These are phyloP conservation scores for Yamadazyma paraphyllophila DNA, from an alignment of 805 yeast species.

Conservation along the genomic window DNA sequence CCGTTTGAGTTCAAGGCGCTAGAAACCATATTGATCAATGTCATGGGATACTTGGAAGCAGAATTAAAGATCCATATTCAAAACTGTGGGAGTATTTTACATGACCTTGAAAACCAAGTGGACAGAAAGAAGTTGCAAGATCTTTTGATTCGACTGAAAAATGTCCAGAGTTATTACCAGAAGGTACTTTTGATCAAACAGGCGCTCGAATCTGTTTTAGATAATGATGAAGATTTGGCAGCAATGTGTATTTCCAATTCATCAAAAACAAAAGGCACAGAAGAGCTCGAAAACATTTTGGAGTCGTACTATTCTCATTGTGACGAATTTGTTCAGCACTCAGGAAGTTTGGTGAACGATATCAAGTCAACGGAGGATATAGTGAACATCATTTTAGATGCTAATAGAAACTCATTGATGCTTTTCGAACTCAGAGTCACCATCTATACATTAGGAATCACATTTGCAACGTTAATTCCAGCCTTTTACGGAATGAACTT, in stretches of 20 bases:
- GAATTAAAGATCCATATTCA: constrained; percentile 62
- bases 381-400: constrained; percentile 85
- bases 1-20: constrained; percentile 77
- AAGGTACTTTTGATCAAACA: constrained; percentile 72
- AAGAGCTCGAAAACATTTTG: constrained; percentile 81
- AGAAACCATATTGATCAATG: constrained; percentile 79
- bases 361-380: constrained; percentile 91
- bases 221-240: constrained; percentile 80
- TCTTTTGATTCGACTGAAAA: constrained; percentile 68
- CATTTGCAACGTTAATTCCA: constrained; percentile 80
- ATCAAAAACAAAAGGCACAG: constrained; percentile 37
- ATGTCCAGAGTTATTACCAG: constrained; percentile 70
- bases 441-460: constrained; percentile 79
- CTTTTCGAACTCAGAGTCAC: constrained; percentile 79
- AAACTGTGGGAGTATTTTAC: constrained; percentile 60
- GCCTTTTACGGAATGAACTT: constrained; percentile 90
- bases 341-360: constrained; percentile 78
- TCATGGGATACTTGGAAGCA: constrained; percentile 74
- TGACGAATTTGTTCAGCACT: constrained; percentile 90
- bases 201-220: constrained; percentile 79
- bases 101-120: constrained; percentile 74
- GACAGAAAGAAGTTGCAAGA: constrained; percentile 74
- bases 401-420: constrained; percentile 88
- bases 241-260: constrained; percentile 69
- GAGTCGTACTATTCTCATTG: constrained; percentile 90